These are phyloP conservation scores for Suillus tomentosus DNA, from an alignment of 768 basidiomycete species.

Conservation along the genomic window DNA sequence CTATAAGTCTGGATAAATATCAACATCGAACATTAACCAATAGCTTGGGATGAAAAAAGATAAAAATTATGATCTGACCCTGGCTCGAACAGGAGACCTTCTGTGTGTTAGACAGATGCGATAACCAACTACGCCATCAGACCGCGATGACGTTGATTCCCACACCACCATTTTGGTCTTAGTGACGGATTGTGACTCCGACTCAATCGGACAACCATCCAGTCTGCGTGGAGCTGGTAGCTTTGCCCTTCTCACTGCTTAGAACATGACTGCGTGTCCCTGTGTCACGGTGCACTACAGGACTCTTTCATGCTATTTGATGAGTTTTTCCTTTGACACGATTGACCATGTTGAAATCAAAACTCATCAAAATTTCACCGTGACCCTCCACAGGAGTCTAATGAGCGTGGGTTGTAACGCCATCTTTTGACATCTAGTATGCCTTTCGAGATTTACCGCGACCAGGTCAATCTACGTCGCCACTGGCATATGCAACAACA, in stretches of 20 bases:
- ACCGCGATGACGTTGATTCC: slow-evolving; percentile 9
- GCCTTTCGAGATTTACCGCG: neutral
- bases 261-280: neutral
- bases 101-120: slow-evolving; percentile 82
- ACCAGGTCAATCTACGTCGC: neutral
- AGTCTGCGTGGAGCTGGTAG: neutral
- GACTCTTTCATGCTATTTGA: neutral
- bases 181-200: too few relatives aligned
- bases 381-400: neutral
- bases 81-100: slow-evolving; percentile 19
- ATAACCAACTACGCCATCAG: slow-evolving; percentile 54
- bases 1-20: neutral
- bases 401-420: neutral
- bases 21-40: too few relatives aligned
- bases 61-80: slow-evolving; percentile 1
- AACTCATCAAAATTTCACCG: neutral
- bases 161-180: neutral
- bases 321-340: too few relatives aligned
- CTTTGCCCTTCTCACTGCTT: neutral
- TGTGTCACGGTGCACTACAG: neutral
- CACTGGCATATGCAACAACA: neutral
- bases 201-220: too few relatives aligned
- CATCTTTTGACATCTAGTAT: neutral
- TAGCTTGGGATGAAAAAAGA: neutral
- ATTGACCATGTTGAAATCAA: neutral